Evolutionary conservation across 1,284 basidiomycete genomes (phyloP), one percentile per base, ranked within the genome.

Genomic region (Ustanciosporium gigantosporum): DNA sequence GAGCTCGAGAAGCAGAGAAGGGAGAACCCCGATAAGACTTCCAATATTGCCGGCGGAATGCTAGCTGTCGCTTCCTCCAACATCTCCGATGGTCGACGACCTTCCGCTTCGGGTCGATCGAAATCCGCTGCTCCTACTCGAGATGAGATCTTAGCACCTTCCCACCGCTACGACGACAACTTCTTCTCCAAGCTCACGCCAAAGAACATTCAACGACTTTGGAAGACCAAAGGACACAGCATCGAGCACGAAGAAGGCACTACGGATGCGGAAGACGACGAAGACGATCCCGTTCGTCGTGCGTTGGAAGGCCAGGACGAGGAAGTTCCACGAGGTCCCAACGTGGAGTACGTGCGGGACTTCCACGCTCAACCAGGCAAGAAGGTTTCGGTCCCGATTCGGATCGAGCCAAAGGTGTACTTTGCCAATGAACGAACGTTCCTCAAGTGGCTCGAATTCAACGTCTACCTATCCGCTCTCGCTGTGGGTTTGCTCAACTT

Each of bases 331-430:
- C 59, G 64, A 3, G 87, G 88, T 53, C 65, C 46, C 66, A 77
- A 64, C 78, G 79, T 79, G 44, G 79, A 79, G 39, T 83, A 83
- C 70, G 86, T 89, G 37, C 82, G 88, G 52, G 83, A 87, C 52
- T 91, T 91, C 86, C 82, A 79, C 20, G 92, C 93, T 2, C 88
- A 89, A 2, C 81, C 84, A 36, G 94, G 94, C 16, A 97, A 96
- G 82, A 84, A 85, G 62, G 92, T 98, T 51, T 85, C 91, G 1
- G 85, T 98, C 1, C 93, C 94, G 25, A 87, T 98, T 25, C 85
- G 94, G 41, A 85, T 98, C 47, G 94, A 98, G 80, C 94, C 94
- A 27, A 98, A 98, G 81, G 92, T 95, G 6, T 95, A 95, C 77
- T 98, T 97, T 78, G 94, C 94, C 3, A 89, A 90, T 36, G 94